Evolutionary conservation across 345 rosid genomes (phyloP).

Genomic region (Nephelium lappaceum): DNA sequence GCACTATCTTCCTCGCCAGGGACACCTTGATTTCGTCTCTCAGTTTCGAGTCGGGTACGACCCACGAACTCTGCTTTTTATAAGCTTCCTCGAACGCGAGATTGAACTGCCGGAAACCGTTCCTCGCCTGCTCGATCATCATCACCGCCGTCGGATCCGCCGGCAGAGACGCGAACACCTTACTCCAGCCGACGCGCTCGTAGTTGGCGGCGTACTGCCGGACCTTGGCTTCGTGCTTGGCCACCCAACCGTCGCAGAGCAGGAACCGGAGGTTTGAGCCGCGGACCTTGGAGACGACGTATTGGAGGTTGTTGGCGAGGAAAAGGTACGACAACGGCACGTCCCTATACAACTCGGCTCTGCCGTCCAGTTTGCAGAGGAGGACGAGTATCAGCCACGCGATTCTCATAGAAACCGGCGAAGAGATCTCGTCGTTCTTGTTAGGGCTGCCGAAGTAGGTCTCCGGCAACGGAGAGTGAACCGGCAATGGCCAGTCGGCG

Average conservation of each 20-base stretch:
- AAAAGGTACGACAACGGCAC: slow-evolving; percentile 68
- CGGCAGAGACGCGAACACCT: slow-evolving; percentile 52
- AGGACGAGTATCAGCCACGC: slow-evolving; percentile 73
- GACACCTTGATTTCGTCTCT: slow-evolving; percentile 62
- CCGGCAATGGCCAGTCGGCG: slow-evolving; percentile 53
- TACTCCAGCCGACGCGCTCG: slow-evolving; percentile 72
- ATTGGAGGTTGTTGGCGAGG: slow-evolving; percentile 77
- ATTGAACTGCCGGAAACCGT: slow-evolving; percentile 53
- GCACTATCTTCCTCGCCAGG: slow-evolving; percentile 45
- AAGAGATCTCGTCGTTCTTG: slow-evolving; percentile 26
- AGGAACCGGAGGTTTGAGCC: slow-evolving; percentile 50
- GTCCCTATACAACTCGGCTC: slow-evolving; percentile 58
- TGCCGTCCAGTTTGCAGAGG: slow-evolving; percentile 79
- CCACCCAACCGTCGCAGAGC: slow-evolving; percentile 67
- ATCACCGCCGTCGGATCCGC: slow-evolving; percentile 33
- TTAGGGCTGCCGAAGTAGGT: slow-evolving; percentile 38
- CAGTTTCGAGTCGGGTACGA: slow-evolving; percentile 53
- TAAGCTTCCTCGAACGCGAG: slow-evolving; percentile 57
- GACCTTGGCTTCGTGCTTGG: slow-evolving; percentile 55
- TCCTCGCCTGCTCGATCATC: slow-evolving; percentile 33
- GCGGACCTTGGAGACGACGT: slow-evolving; percentile 66
- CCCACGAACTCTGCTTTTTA: slow-evolving; percentile 60
- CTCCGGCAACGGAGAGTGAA: slow-evolving; percentile 46
- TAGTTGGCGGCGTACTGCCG: slow-evolving; percentile 60
- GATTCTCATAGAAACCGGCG: slow-evolving; percentile 47